phyloP scores from a whole-genome alignment of 192 early-diverging fungal genomes.

The Coemansia sp. region DNA sequence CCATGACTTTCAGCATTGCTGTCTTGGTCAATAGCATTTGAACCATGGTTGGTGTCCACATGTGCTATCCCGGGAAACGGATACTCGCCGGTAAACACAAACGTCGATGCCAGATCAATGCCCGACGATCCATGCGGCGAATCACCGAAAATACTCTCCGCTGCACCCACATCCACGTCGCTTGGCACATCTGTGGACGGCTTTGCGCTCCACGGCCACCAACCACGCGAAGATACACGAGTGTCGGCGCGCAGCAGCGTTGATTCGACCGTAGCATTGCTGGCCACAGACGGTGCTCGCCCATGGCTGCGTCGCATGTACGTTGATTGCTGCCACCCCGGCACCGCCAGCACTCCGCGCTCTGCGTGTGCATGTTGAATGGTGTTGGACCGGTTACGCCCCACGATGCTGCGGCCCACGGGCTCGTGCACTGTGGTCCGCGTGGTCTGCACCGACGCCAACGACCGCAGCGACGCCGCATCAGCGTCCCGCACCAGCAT shows the following conservation, averaged over 20 bases:
- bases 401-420: background rate
- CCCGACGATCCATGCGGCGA: constrained; percentile 16
- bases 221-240: constrained; percentile 28
- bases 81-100: constrained; percentile 42
- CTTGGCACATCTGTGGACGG: background rate
- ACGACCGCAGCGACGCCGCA: constrained; percentile 33
- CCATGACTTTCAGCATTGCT: background rate
- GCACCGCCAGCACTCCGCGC: constrained; percentile 1
- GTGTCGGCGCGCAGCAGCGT: constrained; percentile 43
- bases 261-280: constrained; percentile 27
- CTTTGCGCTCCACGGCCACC: constrained; percentile 40
- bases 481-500: constrained; percentile 32
- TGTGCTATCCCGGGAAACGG: constrained; percentile 29
- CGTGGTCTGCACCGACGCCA: constrained; percentile 40
- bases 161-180: background rate
- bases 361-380: constrained; percentile 10
- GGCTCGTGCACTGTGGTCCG: constrained; percentile 23
- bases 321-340: background rate
- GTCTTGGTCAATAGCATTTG: background rate
- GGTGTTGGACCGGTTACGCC: constrained; percentile 31
- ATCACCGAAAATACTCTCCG: background rate
- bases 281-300: constrained; percentile 30
- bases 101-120: constrained; percentile 28
- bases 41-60: too few species aligned
- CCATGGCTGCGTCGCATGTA: constrained; percentile 10